phyloP scores from a whole-genome alignment of 2,329 filamentous ascomycete genomes.

The Thelonectria rubi region DNA sequence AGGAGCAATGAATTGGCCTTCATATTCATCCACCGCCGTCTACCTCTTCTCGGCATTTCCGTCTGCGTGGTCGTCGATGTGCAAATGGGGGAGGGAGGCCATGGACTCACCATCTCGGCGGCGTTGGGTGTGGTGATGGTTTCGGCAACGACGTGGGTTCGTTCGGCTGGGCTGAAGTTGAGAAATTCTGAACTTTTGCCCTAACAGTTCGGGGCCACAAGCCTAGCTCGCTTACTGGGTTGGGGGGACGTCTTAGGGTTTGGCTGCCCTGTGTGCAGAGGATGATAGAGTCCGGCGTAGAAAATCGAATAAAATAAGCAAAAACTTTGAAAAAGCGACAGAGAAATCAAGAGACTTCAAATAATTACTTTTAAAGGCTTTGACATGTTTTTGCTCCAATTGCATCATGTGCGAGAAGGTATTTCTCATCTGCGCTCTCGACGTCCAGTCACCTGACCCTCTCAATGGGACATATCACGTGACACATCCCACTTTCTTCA shows the following conservation, averaged over 20 bases:
- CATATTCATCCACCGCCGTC: neutral
- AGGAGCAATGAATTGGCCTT: conserved; percentile 11
- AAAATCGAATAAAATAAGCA: conserved; percentile 23
- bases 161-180: conserved; percentile 56
- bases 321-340: conserved; percentile 20
- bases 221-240: conserved; percentile 55
- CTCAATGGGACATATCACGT: conserved; percentile 32
- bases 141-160: conserved; percentile 61
- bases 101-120: conserved; percentile 66
- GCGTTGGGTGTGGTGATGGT: conserved; percentile 62
- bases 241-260: conserved; percentile 51
- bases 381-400: neutral
- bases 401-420: conserved; percentile 2
- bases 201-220: conserved; percentile 51
- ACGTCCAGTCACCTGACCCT: conserved; percentile 37
- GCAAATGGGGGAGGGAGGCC: conserved; percentile 30
- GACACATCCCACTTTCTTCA: conserved; percentile 19
- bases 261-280: conserved; percentile 47
- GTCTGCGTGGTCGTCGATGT: conserved; percentile 28
- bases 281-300: conserved; percentile 8
- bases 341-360: neutral
- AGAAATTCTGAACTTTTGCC: conserved; percentile 59
- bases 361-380: neutral
- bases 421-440: conserved; percentile 16
- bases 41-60: conserved; percentile 33